Evolutionary conservation across 305 asterid genomes (phyloP), one percentile per base, ranked within the genome.

Genomic region (Solanum hybrid): DNA sequence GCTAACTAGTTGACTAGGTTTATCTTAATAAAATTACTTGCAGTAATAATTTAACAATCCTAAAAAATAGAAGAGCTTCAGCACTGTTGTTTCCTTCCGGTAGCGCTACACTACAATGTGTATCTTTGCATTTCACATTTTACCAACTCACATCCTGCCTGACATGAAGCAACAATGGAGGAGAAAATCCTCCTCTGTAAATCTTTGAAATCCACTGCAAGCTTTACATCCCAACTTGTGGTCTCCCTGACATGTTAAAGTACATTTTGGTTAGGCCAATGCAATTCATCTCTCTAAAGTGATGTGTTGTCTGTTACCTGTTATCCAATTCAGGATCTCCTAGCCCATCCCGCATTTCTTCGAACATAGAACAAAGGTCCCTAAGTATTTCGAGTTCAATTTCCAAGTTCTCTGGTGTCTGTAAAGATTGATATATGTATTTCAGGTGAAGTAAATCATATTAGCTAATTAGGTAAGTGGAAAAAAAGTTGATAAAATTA

Each of bases 171-270:
- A 89, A 94, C 57, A 89, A 97, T 93, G 61, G 98, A 97, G 51
- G 95, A 89, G 17, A 96, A 80, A 22, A 95, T 97, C 95, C 92
- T 94, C 91, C 94, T 92, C 75, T 97, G 98, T 92, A 93, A 90
- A 86, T 84, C 93, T 85, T 94, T 96, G 92, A 93, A 95, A 88
- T 94, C 94, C 90, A 89, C n/a, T 12, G 98, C 98, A 90, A 95
- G 97, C 94, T 94, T 95, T 78, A 93, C 97, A 68, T 96, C 99
- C 98, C 99, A 97, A 68, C 91, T 91, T 32, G 90, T 87, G 1
- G 26, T 89, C 90, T 92, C 95, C 94, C 98, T 96, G 92, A 85
- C 82, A 80, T 68, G 81, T 17, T 11, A 75, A 83, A 90, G 24
- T 85, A 70, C 32, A 91, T 51, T 39, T 88, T 81, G 24, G 86